Evolutionary conservation across 2,329 filamentous ascomycete species (phyloP).

Genomic region (Myriosclerotinia curreyana): DNA sequence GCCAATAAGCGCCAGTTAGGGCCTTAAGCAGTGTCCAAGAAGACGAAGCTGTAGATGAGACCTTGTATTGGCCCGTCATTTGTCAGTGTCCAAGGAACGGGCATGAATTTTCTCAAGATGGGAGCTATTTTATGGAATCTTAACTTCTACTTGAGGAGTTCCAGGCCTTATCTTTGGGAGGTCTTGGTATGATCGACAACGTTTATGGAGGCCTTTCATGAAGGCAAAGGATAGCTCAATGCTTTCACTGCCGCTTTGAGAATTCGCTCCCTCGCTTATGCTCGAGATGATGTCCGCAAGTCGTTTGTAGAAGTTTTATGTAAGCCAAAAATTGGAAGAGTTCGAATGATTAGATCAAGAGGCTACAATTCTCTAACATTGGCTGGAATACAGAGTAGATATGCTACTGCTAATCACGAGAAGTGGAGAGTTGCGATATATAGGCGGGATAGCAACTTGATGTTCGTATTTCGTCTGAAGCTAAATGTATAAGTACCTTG

Average conservation of each 20-base stretch:
- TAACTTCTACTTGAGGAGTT: too few species aligned
- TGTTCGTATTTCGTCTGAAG: not conserved
- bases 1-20: not conserved
- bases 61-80: too few species aligned
- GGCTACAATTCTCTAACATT: not conserved
- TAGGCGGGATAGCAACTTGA: not conserved
- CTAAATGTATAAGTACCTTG: not conserved
- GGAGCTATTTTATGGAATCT: too few species aligned
- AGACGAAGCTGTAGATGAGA: too few species aligned
- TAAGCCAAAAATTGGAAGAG: not conserved
- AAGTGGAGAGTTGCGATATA: not conserved
- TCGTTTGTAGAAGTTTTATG: not conserved
- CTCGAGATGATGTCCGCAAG: too few species aligned
- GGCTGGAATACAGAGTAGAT: too few species aligned
- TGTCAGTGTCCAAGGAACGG: too few species aligned
- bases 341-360: not conserved
- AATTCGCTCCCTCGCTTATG: not conserved
- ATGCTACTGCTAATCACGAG: too few species aligned
- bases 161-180: too few species aligned
- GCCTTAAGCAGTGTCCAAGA: not conserved
- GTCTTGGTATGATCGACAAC: not conserved
- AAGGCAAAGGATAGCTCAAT: not conserved
- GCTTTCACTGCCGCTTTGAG: not conserved
- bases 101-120: too few species aligned
- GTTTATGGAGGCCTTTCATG: not conserved